Percentiles rank a stretch among this genome's conserved stretches.
phyloP scores from a whole-genome alignment of 2,329 filamentous ascomycete species.

The Coniochaeta sp. region DNA sequence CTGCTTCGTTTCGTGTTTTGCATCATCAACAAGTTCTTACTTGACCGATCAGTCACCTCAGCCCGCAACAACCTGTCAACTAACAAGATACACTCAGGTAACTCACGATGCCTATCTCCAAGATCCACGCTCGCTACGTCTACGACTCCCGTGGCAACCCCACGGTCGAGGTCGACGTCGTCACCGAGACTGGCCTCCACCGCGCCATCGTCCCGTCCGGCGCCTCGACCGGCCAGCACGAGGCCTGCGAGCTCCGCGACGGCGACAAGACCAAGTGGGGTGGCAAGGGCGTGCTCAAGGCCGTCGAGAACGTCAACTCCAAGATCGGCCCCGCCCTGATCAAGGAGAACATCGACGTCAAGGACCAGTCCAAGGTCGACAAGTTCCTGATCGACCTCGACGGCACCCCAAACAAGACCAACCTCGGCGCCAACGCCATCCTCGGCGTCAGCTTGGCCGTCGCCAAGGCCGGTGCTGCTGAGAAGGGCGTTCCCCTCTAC shows the following conservation, averaged over 20 bases:
- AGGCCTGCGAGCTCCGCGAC: slow-evolving; percentile 86
- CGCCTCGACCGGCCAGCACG: slow-evolving; percentile 88
- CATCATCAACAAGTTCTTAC: background rate
- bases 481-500: slow-evolving; percentile 83
- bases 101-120: slow-evolving; percentile 77
- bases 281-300: slow-evolving; percentile 83
- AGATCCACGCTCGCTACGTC: slow-evolving; percentile 88
- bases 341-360: slow-evolving; percentile 75
- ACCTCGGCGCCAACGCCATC: slow-evolving; percentile 83
- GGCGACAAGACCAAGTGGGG: slow-evolving; percentile 81
- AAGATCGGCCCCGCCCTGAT: slow-evolving; percentile 75
- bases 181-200: slow-evolving; percentile 94
- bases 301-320: slow-evolving; percentile 79
- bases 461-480: slow-evolving; percentile 82
- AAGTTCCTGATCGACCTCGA: slow-evolving; percentile 81
- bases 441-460: slow-evolving; percentile 78
- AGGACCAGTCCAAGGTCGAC: slow-evolving; percentile 79
- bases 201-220: slow-evolving; percentile 96
- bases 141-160: slow-evolving; percentile 99
- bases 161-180: slow-evolving; percentile 95
- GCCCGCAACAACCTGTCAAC: background rate
- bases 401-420: slow-evolving; percentile 79
- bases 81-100: background rate
- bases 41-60: background rate
- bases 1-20: background rate